phyloP scores from a whole-genome alignment of 2,329 filamentous ascomycete species.

The Epichloe amarillans region DNA sequence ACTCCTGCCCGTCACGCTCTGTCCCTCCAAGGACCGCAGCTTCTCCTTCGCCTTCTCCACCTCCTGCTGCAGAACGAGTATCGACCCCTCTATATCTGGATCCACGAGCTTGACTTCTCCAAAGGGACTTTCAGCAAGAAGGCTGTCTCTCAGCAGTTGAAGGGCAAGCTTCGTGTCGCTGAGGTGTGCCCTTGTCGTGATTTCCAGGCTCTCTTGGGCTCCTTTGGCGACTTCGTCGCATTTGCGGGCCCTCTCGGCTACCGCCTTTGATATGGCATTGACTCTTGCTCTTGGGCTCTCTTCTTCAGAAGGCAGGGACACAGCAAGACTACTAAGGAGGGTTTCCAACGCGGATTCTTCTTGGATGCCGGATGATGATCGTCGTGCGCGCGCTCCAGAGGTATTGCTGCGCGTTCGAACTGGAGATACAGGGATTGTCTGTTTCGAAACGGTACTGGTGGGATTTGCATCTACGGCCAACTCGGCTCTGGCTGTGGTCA shows the following conservation, averaged over 20 bases:
- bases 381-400: constrained; percentile 13
- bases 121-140: constrained; percentile 39
- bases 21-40: constrained; percentile 25
- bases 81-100: constrained; percentile 36
- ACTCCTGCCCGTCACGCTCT: constrained; percentile 25
- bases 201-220: constrained; percentile 39
- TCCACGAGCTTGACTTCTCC: constrained; percentile 36
- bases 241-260: constrained; percentile 29
- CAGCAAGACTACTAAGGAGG: constrained; percentile 34
- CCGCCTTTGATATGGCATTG: constrained; percentile 20
- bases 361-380: constrained; percentile 23
- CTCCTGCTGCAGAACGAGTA: constrained; percentile 33
- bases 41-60: constrained; percentile 26
- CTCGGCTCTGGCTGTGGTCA: constrained; percentile 31
- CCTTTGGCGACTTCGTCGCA: constrained; percentile 29
- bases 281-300: constrained; percentile 15
- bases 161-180: constrained; percentile 34
- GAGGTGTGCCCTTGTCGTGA: constrained; percentile 25
- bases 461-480: constrained; percentile 17
- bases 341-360: constrained; percentile 30
- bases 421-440: constrained; percentile 21
- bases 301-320: constrained; percentile 24
- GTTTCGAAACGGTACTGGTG: constrained; percentile 11
- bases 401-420: constrained; percentile 18
- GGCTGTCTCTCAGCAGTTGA: constrained; percentile 34